Evolutionary conservation across 495 filamentous ascomycete genomes (phyloP), one percentile per base, ranked within the genome.

Genomic region (Jackrogersella multiformis): DNA sequence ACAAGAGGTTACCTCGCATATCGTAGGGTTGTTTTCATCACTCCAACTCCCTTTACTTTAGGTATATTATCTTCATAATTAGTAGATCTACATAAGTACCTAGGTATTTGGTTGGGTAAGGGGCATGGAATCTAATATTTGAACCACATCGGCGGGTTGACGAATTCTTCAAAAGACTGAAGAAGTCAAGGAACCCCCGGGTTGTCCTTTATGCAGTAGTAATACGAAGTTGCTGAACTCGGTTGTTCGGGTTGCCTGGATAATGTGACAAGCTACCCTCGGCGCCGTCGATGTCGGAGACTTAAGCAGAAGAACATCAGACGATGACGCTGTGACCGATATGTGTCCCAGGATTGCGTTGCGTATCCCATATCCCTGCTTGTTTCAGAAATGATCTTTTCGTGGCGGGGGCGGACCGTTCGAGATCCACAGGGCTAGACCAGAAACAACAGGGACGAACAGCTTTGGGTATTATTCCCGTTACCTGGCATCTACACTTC

Each of bases 371-470:
- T 20, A 59, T 60, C 59, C 66, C 24, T 59, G 64, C 1, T n/a
- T 60, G 66, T 69, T 69, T 69, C 66, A 69, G 59, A 61, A 58
- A 2, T 34, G 45, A 16, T 49, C 35, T 56, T 54, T 42, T 38
- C 32, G 51, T 35, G n/a, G 49, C 51, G 55, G 59, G 66, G 56
- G 60, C 60, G 66, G 60, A 56, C 66, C 66, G 66, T 64, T 69
- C 55, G 36, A 60, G 46, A 36, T 56, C 60, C 66, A 60, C 60
- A 64, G 48, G 48, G 60, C 60, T 64, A 60, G 55, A 48, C 66
- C 42, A 28, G 46, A 60, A 51, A 48, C 35, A 32, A 55, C 24
- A 48, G 10, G 7, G 30, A 30, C 38, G 26, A 45, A 38, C 9
- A n/a, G n/a, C 53, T 35, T 18, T 3, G 5, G 53, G 38, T 44